Conservation (phyloP, 805 yeast genomes). For the Candida germanica region DNA sequence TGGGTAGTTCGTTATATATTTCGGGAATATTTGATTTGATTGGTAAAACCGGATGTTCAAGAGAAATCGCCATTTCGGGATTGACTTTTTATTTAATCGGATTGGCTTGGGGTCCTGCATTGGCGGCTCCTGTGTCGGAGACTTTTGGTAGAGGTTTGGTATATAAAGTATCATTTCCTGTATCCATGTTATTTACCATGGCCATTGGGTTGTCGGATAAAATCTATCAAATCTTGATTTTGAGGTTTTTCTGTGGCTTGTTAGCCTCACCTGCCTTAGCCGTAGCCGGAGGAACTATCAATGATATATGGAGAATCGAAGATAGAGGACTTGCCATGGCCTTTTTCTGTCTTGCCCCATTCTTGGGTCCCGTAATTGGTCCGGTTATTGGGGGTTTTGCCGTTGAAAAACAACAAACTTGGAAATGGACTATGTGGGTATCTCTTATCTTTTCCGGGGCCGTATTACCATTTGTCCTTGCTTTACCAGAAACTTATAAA, state of each 20-base stretch:
- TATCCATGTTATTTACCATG: slow-evolving; percentile 69
- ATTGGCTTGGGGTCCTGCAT: slow-evolving; percentile 65
- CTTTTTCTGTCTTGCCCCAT: slow-evolving; percentile 74
- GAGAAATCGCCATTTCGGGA: slow-evolving; percentile 64
- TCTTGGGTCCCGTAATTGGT: slow-evolving; percentile 76
- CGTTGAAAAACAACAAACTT: slow-evolving; percentile 57
- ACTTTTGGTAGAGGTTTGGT: slow-evolving; percentile 64
- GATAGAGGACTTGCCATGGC: slow-evolving; percentile 74
- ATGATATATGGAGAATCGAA: slow-evolving; percentile 62
- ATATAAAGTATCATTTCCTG: slow-evolving; percentile 56
- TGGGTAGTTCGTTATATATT: slow-evolving; percentile 73
- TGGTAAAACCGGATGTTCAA: slow-evolving; percentile 47
- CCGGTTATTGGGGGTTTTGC: slow-evolving; percentile 75
- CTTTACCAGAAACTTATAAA: slow-evolving; percentile 74
- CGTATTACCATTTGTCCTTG: slow-evolving; percentile 46
- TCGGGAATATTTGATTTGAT: slow-evolving; percentile 58
- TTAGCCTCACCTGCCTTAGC: slow-evolving; percentile 82
- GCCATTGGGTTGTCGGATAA: slow-evolving; percentile 67
- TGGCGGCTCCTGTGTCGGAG: slow-evolving; percentile 73
- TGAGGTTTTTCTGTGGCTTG: slow-evolving; percentile 72
- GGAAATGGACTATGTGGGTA: slow-evolving; percentile 71
- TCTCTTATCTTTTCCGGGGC: slow-evolving; percentile 65
- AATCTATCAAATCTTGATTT: slow-evolving; percentile 58
- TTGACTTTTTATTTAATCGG: slow-evolving; percentile 69
- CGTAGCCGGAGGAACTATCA: slow-evolving; percentile 79